Evolutionary conservation across 306 rosid species (phyloP), one percentile per base, ranked within the genome.

Genomic region (Luffa aegyptiaca): DNA sequence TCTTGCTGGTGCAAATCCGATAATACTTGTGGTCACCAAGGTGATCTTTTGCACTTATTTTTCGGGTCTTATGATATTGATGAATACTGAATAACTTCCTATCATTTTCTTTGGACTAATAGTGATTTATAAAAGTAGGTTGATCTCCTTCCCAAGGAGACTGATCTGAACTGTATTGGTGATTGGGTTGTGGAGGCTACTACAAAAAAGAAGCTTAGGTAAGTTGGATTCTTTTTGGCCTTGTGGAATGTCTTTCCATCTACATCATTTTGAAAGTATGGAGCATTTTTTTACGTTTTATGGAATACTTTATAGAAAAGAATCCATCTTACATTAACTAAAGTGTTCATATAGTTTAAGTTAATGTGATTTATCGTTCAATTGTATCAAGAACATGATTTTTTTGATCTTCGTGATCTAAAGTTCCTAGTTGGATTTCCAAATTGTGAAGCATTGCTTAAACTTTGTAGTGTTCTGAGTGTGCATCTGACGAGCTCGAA

Each of bases 171-270:
- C 80, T 95, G 97, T 81, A 55, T 95, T 76, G 98, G 96, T 84
- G 98, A 95, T 84, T 95, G 98, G 98, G 92, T 91, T 46, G 95
- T 90, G 56, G 98, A 95, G 86, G 97, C 98, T 75, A 89, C 85
- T 66, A 81, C 87, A 39, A 95, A 84, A 83, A 95, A 86, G 89
- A 91, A 90, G 86, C 92, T 95, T 57, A 91, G 90, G 98, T 95
- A 87, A 85, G 93, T 78, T 62, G 78, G 37, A 71, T 82, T 10
- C 68, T 1, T 12, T 63, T 55, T 79, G 76, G 59, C 13, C 59
- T 37, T 49, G 10, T 61, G 46, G 64, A 9, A 48, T 75, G 41
- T 71, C 21, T 71, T 71, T 71, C 49, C 51, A 18, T 18, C 56
- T 18, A 1, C 31, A 41, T n/a, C 75, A 39, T 65, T 62, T 62